These are phyloP conservation scores for Lineolata rhizophorae DNA, from an alignment of 495 filamentous ascomycete genomes.

Conservation along the genomic window DNA sequence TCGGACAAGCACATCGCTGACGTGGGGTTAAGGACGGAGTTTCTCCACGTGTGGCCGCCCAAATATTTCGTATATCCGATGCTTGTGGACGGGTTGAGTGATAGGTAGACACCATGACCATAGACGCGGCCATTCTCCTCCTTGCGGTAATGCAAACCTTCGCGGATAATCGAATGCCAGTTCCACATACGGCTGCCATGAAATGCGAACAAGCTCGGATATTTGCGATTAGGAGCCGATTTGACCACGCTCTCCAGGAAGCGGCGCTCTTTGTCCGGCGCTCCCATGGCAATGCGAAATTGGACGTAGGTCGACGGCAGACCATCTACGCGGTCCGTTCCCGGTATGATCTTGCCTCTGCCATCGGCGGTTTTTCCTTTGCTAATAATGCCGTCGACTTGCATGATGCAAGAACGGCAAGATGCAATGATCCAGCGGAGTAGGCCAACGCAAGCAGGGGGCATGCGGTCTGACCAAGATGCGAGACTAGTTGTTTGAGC, in stretches of 20 bases:
- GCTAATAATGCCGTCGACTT: conserved; percentile 27
- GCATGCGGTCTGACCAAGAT: conserved; percentile 39
- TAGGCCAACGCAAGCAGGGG: conserved; percentile 42
- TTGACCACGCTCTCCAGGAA: conserved; percentile 43
- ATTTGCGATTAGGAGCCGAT: conserved; percentile 19
- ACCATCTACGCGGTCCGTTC: conserved; percentile 27
- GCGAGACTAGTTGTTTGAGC: conserved; percentile 23
- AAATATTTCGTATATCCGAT: conserved; percentile 23
- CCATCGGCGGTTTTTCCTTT: conserved; percentile 17
- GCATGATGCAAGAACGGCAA: conserved; percentile 69
- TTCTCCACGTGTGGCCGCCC: conserved; percentile 31
- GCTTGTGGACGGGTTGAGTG: conserved; percentile 33
- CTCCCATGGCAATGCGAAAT: conserved; percentile 74
- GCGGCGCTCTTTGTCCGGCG: conserved; percentile 73
- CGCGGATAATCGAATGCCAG: conserved; percentile 81
- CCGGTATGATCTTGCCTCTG: conserved; percentile 38
- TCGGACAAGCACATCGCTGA: conserved; percentile 63
- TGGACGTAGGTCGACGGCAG: conserved; percentile 53
- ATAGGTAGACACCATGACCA: conserved; percentile 71
- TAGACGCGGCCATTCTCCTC: conserved; percentile 40
- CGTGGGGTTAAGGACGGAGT: conserved; percentile 34
- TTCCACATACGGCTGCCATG: conserved; percentile 58
- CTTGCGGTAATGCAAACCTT: conserved; percentile 53
- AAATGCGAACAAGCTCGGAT: conserved; percentile 65
- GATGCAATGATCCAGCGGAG: conserved; percentile 84